Evolutionary conservation across 805 yeast species (phyloP).

Genomic region (Starmera pachycereana): DNA sequence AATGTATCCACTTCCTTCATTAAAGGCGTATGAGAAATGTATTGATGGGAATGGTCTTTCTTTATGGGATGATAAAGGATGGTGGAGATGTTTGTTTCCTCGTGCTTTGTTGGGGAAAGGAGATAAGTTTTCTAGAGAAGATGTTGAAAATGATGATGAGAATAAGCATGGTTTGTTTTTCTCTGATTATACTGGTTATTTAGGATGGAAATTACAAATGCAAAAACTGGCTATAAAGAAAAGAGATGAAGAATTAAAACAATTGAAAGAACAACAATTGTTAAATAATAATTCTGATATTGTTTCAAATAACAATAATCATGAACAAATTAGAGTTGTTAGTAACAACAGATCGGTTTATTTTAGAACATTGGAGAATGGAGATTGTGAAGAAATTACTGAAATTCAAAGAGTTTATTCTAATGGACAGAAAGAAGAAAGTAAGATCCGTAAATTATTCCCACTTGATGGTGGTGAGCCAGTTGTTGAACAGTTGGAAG

Average conservation of each 20-base stretch:
- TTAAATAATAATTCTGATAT: slow-evolving; percentile 12
- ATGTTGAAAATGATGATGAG: slow-evolving; percentile 33
- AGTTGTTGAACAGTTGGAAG: slow-evolving; percentile 15
- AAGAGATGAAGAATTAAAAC: slow-evolving; percentile 6
- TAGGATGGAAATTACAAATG: slow-evolving; percentile 61
- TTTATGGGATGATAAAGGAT: slow-evolving; percentile 77
- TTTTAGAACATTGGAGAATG: slow-evolving; percentile 29
- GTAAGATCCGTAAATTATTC: slow-evolving; percentile 25
- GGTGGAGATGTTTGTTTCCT: slow-evolving; percentile 89
- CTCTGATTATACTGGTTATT: slow-evolving; percentile 48
- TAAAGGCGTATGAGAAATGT: slow-evolving; percentile 53
- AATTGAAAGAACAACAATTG: slow-evolving; percentile 7
- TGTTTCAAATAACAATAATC: slow-evolving; percentile 10
- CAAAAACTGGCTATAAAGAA: slow-evolving; percentile 27
- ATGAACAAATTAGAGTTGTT: slow-evolving; percentile 11
- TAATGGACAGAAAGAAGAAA: slow-evolving; percentile 32
- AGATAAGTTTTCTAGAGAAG: slow-evolving; percentile 44
- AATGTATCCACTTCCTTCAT: slow-evolving; percentile 49
- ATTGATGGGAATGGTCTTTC: slow-evolving; percentile 53
- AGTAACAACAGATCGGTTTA: slow-evolving; percentile 29
- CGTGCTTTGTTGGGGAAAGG: slow-evolving; percentile 25
- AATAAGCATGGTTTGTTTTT: slow-evolving; percentile 53
- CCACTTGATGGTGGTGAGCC: slow-evolving; percentile 30
- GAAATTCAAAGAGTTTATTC: slow-evolving; percentile 26
- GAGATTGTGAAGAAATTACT: slow-evolving; percentile 31